Conservation (phyloP, 495 filamentous ascomycete genomes). For the Aspergillus egyptiacus region DNA sequence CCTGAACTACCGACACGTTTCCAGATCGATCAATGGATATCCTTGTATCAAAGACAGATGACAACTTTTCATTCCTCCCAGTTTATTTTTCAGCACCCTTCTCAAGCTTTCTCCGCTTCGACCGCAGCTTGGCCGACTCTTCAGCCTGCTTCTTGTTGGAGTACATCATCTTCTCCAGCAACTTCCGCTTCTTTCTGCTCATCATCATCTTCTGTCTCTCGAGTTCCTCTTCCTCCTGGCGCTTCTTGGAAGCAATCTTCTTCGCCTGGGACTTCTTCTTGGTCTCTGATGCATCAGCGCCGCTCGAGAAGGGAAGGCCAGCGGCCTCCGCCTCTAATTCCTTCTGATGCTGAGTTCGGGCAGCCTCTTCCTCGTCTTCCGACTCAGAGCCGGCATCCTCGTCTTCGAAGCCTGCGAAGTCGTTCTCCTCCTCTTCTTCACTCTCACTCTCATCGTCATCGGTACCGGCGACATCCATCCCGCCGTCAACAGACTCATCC, state of each 20-base stretch:
- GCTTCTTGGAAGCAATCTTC: conserved; percentile 60
- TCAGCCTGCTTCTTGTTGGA: conserved; percentile 78
- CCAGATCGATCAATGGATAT: conserved; percentile 23
- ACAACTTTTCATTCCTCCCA: conserved; percentile 17
- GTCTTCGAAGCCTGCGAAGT: conserved; percentile 40
- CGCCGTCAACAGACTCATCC: conserved; percentile 45
- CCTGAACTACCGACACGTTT: conserved; percentile 13
- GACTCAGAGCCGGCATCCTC: conserved; percentile 36
- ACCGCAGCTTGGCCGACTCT: conserved; percentile 65
- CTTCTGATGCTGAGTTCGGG: conserved; percentile 60
- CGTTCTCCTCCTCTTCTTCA: conserved; percentile 35
- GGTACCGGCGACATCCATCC: conserved; percentile 54
- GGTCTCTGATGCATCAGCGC: conserved; percentile 32
- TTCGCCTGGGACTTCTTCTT: conserved; percentile 61
- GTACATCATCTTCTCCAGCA: conserved; percentile 88
- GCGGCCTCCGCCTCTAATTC: conserved; percentile 88
- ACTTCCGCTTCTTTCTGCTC: conserved; percentile 83
- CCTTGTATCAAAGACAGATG: conserved; percentile 22
- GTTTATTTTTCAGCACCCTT: conserved; percentile 46
- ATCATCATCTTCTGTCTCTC: conserved; percentile 90
- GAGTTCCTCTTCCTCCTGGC: conserved; percentile 74
- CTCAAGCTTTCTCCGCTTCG: conserved; percentile 85
- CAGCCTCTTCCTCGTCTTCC: conserved; percentile 50
- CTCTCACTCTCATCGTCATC: conserved; percentile 43
- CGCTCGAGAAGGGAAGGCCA: conserved; percentile 44